Evolutionary conservation across 257 asterid genomes (phyloP), one percentile per base, ranked within the genome.

Genomic region (Lycium ferocissimum): DNA sequence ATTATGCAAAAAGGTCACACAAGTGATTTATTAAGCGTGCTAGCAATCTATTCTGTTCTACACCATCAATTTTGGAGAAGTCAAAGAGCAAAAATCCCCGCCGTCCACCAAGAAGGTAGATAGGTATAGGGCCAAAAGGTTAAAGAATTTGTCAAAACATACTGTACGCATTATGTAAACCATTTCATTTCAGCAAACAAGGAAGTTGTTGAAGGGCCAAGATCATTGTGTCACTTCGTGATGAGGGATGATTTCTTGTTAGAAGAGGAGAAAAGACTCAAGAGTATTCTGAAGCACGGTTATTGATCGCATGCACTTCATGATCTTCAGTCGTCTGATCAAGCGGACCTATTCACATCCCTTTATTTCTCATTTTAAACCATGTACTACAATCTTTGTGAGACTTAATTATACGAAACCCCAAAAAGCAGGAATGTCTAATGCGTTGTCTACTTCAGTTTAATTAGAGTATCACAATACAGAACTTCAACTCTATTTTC

Each of bases 91-190:
- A 22, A 75, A 22, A 75, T 22, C 61, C 13, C 62, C 22, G 0
- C n/a, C 62, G 11, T 26, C 62, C 58, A 73, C 80, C 80, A 53
- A 22, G 81, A 26, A 75, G 81, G 81, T 75, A 49, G 45, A 75
- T 13, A 33, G 43, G 11, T 49, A 49, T 49, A 20, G 20, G 40
- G 59, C 40, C 59, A 20, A 47, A 37, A 20, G 9, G 9, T 18
- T 4, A 37, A 49, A 49, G 56, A 45, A 26, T 7, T 45, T n/a
- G 57, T 43, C 80, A 18, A 22, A 47, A 49, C 20, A 13, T 75
- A 73, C 20, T 47, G 20, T 40, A 20, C 61, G 6, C 20, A 43
- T 1, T 47, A 75, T 20, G 81, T 12, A 11, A 3, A 20, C 43
- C 81, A 73, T 47, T 65, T 65, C 18, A 2, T 26, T 63, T 65